Evolutionary conservation across 345 rosid species (phyloP).

Genomic region (Rhodomyrtus tomentosa): DNA sequence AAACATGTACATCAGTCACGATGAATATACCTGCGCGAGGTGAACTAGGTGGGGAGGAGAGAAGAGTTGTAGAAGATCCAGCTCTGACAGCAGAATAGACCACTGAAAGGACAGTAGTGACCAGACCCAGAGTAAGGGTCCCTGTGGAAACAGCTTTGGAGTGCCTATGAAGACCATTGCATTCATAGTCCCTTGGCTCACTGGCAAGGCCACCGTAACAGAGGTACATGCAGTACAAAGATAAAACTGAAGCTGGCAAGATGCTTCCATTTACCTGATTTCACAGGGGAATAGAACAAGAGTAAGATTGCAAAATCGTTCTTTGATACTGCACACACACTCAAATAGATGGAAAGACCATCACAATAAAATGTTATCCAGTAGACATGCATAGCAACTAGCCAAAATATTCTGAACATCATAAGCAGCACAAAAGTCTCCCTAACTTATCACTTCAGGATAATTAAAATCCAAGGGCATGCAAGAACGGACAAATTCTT

Average conservation of each 20-base stretch:
- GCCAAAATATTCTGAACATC: not conserved
- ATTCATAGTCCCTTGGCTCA: slow-evolving; percentile 86
- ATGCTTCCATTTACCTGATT: slow-evolving; percentile 86
- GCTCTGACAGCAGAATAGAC: slow-evolving; percentile 98
- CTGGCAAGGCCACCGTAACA: slow-evolving; percentile 96
- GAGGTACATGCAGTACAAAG: slow-evolving; percentile 89
- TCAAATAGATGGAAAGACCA: not conserved
- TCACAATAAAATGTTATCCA: not conserved
- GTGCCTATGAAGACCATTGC: slow-evolving; percentile 93
- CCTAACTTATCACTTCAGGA: not conserved
- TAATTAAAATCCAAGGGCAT: not conserved
- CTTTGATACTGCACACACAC: not conserved
- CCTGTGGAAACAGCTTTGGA: slow-evolving; percentile 88
- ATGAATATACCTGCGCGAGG: slow-evolving; percentile 68
- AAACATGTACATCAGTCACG: not conserved
- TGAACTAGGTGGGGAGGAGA: slow-evolving; percentile 80
- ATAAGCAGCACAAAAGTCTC: not conserved
- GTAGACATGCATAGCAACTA: not conserved
- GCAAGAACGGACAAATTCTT: not conserved
- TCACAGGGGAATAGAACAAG: not conserved
- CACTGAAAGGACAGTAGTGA: slow-evolving; percentile 85
- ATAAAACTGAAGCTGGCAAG: slow-evolving; percentile 89
- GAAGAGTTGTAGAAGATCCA: slow-evolving; percentile 87
- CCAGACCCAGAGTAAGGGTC: slow-evolving; percentile 71
- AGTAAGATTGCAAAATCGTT: not conserved